These are phyloP conservation scores for Nicotiana rustica DNA, from an alignment of 305 asterid species.

Conservation along the genomic window DNA sequence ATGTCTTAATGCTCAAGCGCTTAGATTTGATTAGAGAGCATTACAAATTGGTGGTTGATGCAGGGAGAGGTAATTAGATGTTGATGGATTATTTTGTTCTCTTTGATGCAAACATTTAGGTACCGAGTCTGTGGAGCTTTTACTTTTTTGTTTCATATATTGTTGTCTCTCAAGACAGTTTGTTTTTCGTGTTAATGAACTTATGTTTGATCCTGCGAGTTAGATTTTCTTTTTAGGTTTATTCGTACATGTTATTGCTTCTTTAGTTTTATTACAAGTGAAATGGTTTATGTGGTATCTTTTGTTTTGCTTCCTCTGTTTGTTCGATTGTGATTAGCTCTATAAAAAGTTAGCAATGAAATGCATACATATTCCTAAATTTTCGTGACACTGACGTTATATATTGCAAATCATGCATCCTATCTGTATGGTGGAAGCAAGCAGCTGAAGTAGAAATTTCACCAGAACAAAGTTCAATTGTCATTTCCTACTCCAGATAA, in stretches of 20 bases:
- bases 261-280: not conserved
- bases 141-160: not conserved
- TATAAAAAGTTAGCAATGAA: not conserved
- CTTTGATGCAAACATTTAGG: not conserved
- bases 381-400: not conserved
- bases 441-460: slow-evolving; percentile 19
- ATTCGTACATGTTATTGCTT: not conserved
- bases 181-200: not conserved
- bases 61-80: slow-evolving; percentile 39
- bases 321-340: slow-evolving; percentile 20
- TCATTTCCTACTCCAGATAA: not conserved
- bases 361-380: not conserved
- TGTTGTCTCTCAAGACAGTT: not conserved
- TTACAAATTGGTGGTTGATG: slow-evolving; percentile 44
- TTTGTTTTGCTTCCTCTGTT: slow-evolving; percentile 25
- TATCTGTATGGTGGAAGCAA: slow-evolving; percentile 17
- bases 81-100: not conserved
- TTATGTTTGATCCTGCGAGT: not conserved
- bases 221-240: slow-evolving; percentile 1
- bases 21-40: slow-evolving; percentile 51
- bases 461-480: not conserved
- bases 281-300: not conserved
- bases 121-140: not conserved
- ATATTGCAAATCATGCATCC: not conserved
- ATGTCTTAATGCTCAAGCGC: slow-evolving; percentile 47